Evolutionary conservation across 202 grass and related monocot genomes (phyloP), one percentile per base, ranked within the genome.

Genomic region (Saccharum hybrid): DNA sequence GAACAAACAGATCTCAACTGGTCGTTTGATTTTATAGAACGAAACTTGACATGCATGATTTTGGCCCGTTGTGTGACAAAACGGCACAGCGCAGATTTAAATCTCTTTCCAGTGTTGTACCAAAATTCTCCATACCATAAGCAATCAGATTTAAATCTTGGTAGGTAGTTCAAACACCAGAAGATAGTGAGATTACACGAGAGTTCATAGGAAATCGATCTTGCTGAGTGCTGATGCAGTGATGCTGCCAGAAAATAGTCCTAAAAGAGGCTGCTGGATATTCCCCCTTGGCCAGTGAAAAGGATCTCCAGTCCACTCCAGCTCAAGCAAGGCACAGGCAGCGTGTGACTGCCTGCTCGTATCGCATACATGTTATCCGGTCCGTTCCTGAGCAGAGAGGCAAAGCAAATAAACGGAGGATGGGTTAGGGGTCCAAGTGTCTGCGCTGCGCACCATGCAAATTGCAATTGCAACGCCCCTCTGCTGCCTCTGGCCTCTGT

Each of bases 361-460:
- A n/a, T 7, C 18, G 18, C 52, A n/a, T 8, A 7, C 18, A 60
- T 23, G n/a, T 60, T 60, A 60, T 59, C 54, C 54, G 54, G 54
- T 59, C 19, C 19, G 19, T 19, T 19, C 52, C 51, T 4, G 52
- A 57, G 18, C 7, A 3, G 19, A 3, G 19, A 59, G 56, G 10
- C 26, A 31, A 13, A 63, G 10, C 59, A 62, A 12, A 28, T 14
- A 28, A 76, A 90, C 64, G 80, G 75, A 83, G 76, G 88, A 90
- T 90, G 84, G 63, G 43, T 6, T 28, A 80, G 48, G 26, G 61
- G 80, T 77, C 88, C 88, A 84, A 83, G 88, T 80, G 88, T 83
- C 70, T 42, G 18, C 69, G 13, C 66, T 33, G 26, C 63, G 63
- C 63, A 71, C 88, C 88, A 83, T 59, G 63, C 81, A 77, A 71